Conservation (phyloP, 345 rosid species). For the Salix viminalis region DNA sequence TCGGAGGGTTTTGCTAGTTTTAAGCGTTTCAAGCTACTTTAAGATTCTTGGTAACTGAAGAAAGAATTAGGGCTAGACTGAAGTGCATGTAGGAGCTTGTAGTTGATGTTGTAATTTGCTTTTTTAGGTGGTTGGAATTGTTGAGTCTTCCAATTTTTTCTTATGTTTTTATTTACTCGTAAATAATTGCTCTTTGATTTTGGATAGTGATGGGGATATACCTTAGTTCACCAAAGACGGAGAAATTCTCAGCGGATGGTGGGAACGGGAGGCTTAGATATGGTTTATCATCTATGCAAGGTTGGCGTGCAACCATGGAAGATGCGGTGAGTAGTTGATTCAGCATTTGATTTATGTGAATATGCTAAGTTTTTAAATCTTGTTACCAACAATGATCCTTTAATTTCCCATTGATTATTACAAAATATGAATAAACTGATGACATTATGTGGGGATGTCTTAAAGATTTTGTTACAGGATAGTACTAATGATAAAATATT, state of each 20-base stretch:
- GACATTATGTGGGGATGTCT: background rate
- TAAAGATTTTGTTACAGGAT: background rate
- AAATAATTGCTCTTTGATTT: no score
- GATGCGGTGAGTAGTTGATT: conserved; percentile 77
- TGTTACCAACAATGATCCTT: background rate
- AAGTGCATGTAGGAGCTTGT: background rate
- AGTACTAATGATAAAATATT: background rate
- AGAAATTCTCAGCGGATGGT: conserved; percentile 84
- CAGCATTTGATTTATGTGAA: background rate
- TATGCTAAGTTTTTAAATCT: background rate
- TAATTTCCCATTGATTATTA: background rate
- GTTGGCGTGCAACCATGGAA: conserved; percentile 99
- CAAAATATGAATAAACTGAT: background rate
- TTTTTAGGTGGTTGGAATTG: background rate
- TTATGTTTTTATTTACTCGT: no score
- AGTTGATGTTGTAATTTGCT: background rate
- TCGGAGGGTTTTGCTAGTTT: background rate
- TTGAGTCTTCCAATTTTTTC: background rate
- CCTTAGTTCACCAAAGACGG: conserved; percentile 93
- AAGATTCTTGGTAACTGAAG: background rate
- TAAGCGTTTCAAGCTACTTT: background rate
- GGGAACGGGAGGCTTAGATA: conserved; percentile 69
- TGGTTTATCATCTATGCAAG: conserved; percentile 98
- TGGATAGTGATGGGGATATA: conserved; percentile 98
- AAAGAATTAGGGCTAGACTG: background rate